Conservation (phyloP, 805 yeast species). For the Huiozyma sinensis region DNA sequence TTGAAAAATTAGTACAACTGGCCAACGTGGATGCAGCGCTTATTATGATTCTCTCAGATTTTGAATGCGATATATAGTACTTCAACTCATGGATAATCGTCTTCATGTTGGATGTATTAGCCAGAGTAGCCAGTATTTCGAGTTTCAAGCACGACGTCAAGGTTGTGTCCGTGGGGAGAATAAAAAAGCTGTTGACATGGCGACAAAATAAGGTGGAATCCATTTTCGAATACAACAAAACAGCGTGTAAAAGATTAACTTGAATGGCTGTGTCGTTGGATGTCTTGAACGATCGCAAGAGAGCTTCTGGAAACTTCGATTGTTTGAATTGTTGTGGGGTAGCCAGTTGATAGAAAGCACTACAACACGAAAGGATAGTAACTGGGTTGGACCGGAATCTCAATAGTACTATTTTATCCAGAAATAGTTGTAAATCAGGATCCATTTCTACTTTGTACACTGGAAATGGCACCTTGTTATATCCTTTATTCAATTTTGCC, state of each 20-base stretch:
- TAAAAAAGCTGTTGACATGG: constrained; percentile 39
- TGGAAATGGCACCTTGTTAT: constrained; percentile 30
- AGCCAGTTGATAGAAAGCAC: constrained; percentile 46
- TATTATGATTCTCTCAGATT: constrained; percentile 22
- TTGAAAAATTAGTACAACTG: constrained; percentile 40
- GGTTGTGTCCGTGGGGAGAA: constrained; percentile 44
- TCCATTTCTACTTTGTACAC: constrained; percentile 37
- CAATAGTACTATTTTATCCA: constrained; percentile 37
- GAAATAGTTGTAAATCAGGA: constrained; percentile 46
- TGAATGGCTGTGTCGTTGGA: constrained; percentile 28
- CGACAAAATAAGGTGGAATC: constrained; percentile 29
- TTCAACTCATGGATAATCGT: constrained; percentile 52
- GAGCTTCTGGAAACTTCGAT: constrained; percentile 38
- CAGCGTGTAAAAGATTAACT: constrained; percentile 36
- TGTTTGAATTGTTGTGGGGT: constrained; percentile 44
- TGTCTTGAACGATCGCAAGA: constrained; percentile 34
- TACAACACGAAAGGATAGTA: constrained; percentile 51
- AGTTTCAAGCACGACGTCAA: constrained; percentile 42
- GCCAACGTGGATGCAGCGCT: constrained; percentile 56
- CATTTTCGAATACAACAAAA: constrained; percentile 28
- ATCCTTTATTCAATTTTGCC: constrained; percentile 36
- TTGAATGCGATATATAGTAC: constrained; percentile 34
- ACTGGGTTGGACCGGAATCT: constrained; percentile 43
- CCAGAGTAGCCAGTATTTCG: constrained; percentile 47
- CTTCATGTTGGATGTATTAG: constrained; percentile 41